Percentiles rank a stretch among this genome's conserved stretches.
phyloP scores from a whole-genome alignment of 257 asterid species.

The Perilla frutescens region DNA sequence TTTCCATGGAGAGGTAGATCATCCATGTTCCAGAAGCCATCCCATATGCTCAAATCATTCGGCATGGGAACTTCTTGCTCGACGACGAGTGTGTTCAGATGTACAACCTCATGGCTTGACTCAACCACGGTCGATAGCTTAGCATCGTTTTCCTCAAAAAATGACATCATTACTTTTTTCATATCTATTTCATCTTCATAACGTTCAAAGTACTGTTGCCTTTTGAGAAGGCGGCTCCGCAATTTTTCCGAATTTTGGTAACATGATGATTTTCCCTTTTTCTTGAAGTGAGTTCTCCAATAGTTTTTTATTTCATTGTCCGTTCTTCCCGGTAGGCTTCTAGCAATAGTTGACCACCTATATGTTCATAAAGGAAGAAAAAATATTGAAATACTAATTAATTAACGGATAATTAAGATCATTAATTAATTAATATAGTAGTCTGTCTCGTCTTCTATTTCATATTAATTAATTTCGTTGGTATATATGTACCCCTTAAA shows the following conservation, averaged over 20 bases:
- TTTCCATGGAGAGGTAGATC: conserved; percentile 42
- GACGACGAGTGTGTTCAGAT: conserved; percentile 8
- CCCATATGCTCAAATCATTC: conserved; percentile 61
- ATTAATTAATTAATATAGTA: too few relatives aligned
- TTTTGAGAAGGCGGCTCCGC: conserved; percentile 49
- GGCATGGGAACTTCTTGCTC: conserved; percentile 38
- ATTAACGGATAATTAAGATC: too few relatives aligned
- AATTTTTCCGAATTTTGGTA: conserved; percentile 40
- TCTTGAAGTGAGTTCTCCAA: conserved; percentile 89
- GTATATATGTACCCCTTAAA: too few relatives aligned
- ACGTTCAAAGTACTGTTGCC: conserved; percentile 37
- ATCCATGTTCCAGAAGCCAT: conserved; percentile 76
- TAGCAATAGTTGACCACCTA: conserved; percentile 90
- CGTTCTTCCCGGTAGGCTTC: conserved; percentile 82
- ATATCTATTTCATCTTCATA: conserved; percentile 47
- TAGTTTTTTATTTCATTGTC: conserved; percentile 84
- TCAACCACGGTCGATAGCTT: conserved; percentile 38
- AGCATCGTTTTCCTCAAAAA: conserved; percentile 38
- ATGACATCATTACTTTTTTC: conserved; percentile 44
- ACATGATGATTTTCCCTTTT: conserved; percentile 45
- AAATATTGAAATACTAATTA: too few relatives aligned
- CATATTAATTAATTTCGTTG: too few relatives aligned
- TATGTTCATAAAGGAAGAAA: neutral
- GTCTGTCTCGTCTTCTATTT: too few relatives aligned
- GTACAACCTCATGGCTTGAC: conserved; percentile 45